Evolutionary conservation across 768 basidiomycete genomes (phyloP).

Genomic region (Dentipellis fragilis): DNA sequence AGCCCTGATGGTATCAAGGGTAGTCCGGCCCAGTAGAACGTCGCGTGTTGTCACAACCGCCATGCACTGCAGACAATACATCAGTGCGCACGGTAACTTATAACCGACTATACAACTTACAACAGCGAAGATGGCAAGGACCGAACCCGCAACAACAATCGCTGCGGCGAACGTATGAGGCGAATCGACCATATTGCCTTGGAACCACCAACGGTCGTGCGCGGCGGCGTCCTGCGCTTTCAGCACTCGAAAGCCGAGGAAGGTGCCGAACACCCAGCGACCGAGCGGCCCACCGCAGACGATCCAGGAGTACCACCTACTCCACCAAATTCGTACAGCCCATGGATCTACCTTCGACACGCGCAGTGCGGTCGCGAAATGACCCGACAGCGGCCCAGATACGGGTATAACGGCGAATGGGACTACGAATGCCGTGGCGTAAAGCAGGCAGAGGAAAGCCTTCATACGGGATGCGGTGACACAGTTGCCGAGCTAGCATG

Average conservation of each 20-base stretch:
- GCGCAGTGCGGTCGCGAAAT: conserved; percentile 9
- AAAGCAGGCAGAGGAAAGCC: conserved; percentile 11
- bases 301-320: conserved; percentile 14
- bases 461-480: conserved; percentile 11
- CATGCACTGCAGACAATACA: conserved; percentile 2
- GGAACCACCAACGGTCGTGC: neutral
- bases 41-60: neutral
- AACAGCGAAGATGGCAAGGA: conserved; percentile 9
- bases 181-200: conserved; percentile 6
- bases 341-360: conserved; percentile 12
- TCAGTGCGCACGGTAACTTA: neutral
- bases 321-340: conserved; percentile 12
- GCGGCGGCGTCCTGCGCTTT: conserved; percentile 1
- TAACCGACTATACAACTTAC: neutral
- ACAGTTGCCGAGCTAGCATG: conserved; percentile 14
- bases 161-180: conserved; percentile 7
- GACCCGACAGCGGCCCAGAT: conserved; percentile 1
- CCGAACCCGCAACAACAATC: neutral
- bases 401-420: conserved; percentile 9
- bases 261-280: conserved; percentile 11
- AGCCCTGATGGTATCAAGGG: conserved; percentile 6
- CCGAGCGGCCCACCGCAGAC: conserved; percentile 14
- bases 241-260: conserved; percentile 12
- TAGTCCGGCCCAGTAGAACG: conserved; percentile 9
- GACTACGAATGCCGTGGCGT: conserved; percentile 10